Base-by-base conservation (phyloP, 352 stramenopile species). In the Ophiocytium majus region DNA sequence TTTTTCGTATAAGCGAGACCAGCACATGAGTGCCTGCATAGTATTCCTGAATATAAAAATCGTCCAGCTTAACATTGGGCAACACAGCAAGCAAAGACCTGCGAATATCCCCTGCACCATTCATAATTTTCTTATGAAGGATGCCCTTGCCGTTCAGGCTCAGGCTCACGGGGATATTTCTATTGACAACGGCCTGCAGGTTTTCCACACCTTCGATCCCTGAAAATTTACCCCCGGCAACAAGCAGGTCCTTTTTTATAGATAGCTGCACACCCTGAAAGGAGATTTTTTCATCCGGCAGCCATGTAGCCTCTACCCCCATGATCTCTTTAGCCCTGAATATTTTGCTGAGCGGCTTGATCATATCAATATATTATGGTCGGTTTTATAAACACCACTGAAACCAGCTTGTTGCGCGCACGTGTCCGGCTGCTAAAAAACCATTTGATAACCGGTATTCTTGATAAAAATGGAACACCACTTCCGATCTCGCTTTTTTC, bases 41-140 rank as follows among this genome's bases (percentile, higher is more conserved):
- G 57, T 23, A 71, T 71, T 71, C 28, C 57, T 71, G 57, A 71
- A 71, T 23, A 71, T 71, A 71, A 71, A 71, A 71, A 71, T 71
- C 57, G 28, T 71, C 28, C 19, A 23, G 19, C 57, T 71, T 71
- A 28, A 28, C 57, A 71, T 71, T 71, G 23, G 57, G 57, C n/a
- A n/a, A n/a, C n/a, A n/a, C n/a, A n/a, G n/a, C n/a, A 71, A 71
- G 57, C 28, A 71, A 28, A 23, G 57, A 71, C 28, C 28, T 23
- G 23, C 23, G 19, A 71, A 71, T 71, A 71, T 71, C 57, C 19
- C 19, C 57, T 23, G 19, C 28, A 71, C 19, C 23, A 71, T 71
- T 28, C 28, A 28, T 28, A 23, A 71, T 71, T 23, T 23, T 71
- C 28, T 71, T 71, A 71, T 71, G 57, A 23, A 71, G 28, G 28